Evolutionary conservation across 805 yeast species (phyloP).

Genomic region (Yarrowia porcina): DNA sequence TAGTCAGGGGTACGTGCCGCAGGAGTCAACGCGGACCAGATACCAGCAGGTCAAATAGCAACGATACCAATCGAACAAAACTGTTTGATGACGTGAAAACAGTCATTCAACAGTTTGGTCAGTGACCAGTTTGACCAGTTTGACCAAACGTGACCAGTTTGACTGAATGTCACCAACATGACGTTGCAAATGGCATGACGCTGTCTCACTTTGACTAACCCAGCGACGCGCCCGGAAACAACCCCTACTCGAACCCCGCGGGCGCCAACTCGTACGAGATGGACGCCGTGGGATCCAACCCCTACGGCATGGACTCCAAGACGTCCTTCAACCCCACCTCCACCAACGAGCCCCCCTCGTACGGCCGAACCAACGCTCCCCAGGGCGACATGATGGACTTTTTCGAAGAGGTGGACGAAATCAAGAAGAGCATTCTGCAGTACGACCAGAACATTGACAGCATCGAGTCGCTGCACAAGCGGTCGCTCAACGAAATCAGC

Average conservation of each 20-base stretch:
- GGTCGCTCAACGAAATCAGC: slow-evolving; percentile 68
- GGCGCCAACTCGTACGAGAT: slow-evolving; percentile 24
- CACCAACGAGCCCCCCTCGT: slow-evolving; percentile 20
- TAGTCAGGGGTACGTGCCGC: neutral
- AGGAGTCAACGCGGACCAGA: too few species aligned
- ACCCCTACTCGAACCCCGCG: slow-evolving; percentile 25
- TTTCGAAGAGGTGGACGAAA: slow-evolving; percentile 64
- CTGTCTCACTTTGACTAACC: neutral
- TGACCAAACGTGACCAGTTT: too few species aligned
- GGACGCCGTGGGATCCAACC: slow-evolving; percentile 23
- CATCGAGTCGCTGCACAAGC: slow-evolving; percentile 66
- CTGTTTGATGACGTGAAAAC: too few species aligned
- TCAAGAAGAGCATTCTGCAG: slow-evolving; percentile 66
- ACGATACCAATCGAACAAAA: too few species aligned
- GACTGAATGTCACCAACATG: too few species aligned
- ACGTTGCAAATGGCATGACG: too few species aligned
- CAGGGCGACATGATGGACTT: slow-evolving; percentile 57
- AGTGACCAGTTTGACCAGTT: too few species aligned
- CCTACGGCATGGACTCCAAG: slow-evolving; percentile 11
- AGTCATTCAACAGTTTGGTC: too few species aligned
- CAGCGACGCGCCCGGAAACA: slow-evolving; percentile 21
- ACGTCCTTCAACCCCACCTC: slow-evolving; percentile 1
- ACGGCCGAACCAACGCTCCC: slow-evolving; percentile 2
- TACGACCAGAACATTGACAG: slow-evolving; percentile 67
- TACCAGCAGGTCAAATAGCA: too few species aligned